Base-by-base conservation (phyloP, 129 eudicot species). In the Smallanthus sonchifolius region DNA sequence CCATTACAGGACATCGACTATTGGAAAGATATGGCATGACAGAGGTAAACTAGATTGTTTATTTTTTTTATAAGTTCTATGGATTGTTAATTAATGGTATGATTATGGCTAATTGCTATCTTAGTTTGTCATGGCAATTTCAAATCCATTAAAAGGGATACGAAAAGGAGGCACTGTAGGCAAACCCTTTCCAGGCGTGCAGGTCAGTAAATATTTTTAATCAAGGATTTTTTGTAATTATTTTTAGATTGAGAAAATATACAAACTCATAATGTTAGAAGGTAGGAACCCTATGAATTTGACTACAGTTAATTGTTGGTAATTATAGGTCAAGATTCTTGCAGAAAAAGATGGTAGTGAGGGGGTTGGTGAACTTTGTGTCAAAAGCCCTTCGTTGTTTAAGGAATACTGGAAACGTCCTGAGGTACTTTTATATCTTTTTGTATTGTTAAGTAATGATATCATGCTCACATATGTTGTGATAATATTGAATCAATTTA, bases 1-100 rank as follows among this genome's bases (percentile, higher is more conserved):
- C 78, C 52, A 94, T 94, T 15, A 94, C 97, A 19, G 96, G 96
- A 60, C 98, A 94, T 56, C 83, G 85, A 20, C 86, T 94, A 63
- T 75, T 94, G 65, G 98, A 90, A 80, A 82, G 98, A 63, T 94
- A 94, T 68, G 98, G 97, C 81, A 94, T 94, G 98, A 94, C 98
- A 44, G 98, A 94, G 96, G 98, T 94, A 74, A 56, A 28, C 5
- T 16, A 57, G 61, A 20, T 34, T 75, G 10, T 19, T n/a, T 13
- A 10, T 20, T 49, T 30, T 30, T 59, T 30, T 3, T 3, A 14
- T 3, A 11, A 30, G 38, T 3, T 28, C 32, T 6, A 42, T 72
- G 40, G 39, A 36, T 63, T 7, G 5, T 44, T 39, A 60, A 20
- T 60, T 76, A 36, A 30, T n/a, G 51, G 36, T 51, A 60, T 74